phyloP scores from a whole-genome alignment of 768 basidiomycete genomes.

The Filobasidium wieringae region DNA sequence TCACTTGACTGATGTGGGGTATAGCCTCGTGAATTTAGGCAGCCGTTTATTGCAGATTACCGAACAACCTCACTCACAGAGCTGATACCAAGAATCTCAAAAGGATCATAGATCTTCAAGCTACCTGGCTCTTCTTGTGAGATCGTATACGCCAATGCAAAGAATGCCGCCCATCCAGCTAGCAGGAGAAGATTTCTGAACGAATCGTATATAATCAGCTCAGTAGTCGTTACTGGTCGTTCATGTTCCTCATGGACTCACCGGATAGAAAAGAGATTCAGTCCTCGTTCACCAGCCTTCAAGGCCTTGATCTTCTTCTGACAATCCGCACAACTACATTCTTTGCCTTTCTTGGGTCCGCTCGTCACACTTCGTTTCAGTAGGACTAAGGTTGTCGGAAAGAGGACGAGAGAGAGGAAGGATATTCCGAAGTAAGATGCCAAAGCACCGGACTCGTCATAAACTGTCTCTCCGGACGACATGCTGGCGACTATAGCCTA shows the following conservation, averaged over 20 bases:
- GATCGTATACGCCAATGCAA: constrained; percentile 56
- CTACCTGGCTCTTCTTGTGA: constrained; percentile 48
- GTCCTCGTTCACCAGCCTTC: constrained; percentile 1
- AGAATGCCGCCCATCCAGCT: constrained; percentile 64
- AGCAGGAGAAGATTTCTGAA: constrained; percentile 45
- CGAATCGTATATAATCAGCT: not conserved
- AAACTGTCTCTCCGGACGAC: constrained; percentile 28
- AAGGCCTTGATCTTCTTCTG: constrained; percentile 4
- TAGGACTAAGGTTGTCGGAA: constrained; percentile 55
- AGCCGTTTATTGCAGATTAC: not conserved
- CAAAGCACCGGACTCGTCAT: constrained; percentile 40
- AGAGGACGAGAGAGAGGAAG: constrained; percentile 67
- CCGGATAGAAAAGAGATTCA: constrained; percentile 1
- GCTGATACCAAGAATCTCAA: constrained; percentile 74
- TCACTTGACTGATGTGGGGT: constrained; percentile 47
- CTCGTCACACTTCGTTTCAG: constrained; percentile 24
- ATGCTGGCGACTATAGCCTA: not conserved
- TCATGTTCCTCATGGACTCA: not conserved
- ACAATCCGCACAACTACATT: constrained; percentile 12
- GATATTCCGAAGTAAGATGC: constrained; percentile 72
- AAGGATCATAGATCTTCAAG: constrained; percentile 77
- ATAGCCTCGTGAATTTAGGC: not conserved
- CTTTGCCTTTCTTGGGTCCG: constrained; percentile 10
- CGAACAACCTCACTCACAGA: constrained; percentile 44
- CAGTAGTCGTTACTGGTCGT: not conserved